Conservation (phyloP, 768 basidiomycete species). For the Boletus reticuloceps region DNA sequence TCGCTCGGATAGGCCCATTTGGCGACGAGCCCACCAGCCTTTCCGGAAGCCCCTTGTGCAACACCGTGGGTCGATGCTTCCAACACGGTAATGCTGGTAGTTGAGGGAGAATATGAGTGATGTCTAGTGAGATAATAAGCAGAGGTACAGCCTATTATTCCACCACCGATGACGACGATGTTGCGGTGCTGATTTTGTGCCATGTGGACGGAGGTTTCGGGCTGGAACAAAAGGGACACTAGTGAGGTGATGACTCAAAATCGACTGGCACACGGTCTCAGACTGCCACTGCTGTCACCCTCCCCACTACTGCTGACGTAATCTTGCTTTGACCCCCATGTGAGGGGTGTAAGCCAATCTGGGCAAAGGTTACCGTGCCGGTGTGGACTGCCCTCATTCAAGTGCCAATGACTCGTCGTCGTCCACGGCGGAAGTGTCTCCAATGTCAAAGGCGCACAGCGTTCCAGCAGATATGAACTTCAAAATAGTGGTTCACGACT, state of each 20-base stretch:
- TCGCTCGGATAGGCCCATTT: slow-evolving; percentile 80
- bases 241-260: too few relatives aligned
- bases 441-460: neutral
- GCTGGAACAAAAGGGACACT: too few relatives aligned
- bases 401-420: neutral
- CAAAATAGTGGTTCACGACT: slow-evolving; percentile 23
- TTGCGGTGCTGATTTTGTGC: slow-evolving; percentile 23
- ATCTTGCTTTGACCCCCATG: slow-evolving; percentile 1
- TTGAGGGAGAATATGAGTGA: slow-evolving; percentile 40
- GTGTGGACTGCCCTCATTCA: neutral
- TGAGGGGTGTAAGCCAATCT: neutral
- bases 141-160: slow-evolving; percentile 82
- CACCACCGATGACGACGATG: slow-evolving; percentile 80
- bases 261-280: too few relatives aligned
- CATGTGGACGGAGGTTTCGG: slow-evolving; percentile 11
- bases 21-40: slow-evolving; percentile 82
- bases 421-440: too few relatives aligned
- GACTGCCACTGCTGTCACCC: too few relatives aligned
- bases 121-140: slow-evolving; percentile 77
- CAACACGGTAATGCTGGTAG: slow-evolving; percentile 56
- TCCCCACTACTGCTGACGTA: too few relatives aligned
- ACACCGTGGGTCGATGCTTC: slow-evolving; percentile 66
- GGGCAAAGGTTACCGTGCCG: neutral
- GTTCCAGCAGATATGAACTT: neutral
- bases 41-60: slow-evolving; percentile 81